phyloP scores from a whole-genome alignment of 768 basidiomycete genomes.

The Tylopilus balloui region DNA sequence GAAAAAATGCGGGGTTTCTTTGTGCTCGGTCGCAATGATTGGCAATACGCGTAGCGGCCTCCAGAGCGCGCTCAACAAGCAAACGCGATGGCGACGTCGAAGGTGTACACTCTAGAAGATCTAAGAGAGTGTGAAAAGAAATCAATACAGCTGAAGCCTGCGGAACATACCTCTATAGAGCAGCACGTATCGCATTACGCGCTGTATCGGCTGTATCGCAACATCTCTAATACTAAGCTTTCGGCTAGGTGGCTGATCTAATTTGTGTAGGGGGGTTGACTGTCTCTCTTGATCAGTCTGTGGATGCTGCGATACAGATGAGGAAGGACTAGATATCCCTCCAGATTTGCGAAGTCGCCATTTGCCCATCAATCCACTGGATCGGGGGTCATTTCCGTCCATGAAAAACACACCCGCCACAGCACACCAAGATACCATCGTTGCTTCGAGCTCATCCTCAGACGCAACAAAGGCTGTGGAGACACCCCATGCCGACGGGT shows the following conservation, averaged over 20 bases:
- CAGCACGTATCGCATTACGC: constrained; percentile 59
- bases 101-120: constrained; percentile 49
- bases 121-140: constrained; percentile 29
- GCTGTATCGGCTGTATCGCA: constrained; percentile 59
- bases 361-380: constrained; percentile 14
- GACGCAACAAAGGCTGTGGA: constrained; percentile 53
- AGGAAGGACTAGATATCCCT: constrained; percentile 2
- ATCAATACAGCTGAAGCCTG: neutral
- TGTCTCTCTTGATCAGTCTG: constrained; percentile 4
- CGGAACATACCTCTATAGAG: constrained; percentile 49
- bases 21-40: constrained; percentile 58
- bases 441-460: constrained; percentile 49
- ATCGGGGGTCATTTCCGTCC: constrained; percentile 11
- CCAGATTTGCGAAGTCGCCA: constrained; percentile 24
- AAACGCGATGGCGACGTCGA: constrained; percentile 43
- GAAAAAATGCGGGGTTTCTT: constrained; percentile 45
- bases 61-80: constrained; percentile 55
- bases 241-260: constrained; percentile 10
- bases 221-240: constrained; percentile 47
- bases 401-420: constrained; percentile 37
- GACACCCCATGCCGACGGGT: constrained; percentile 65
- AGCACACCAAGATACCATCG: constrained; percentile 51
- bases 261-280: neutral
- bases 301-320: neutral
- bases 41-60: constrained; percentile 55